Base-by-base conservation (phyloP, 176 grass and related monocot genomes). In the Phyllostachys edulis region DNA sequence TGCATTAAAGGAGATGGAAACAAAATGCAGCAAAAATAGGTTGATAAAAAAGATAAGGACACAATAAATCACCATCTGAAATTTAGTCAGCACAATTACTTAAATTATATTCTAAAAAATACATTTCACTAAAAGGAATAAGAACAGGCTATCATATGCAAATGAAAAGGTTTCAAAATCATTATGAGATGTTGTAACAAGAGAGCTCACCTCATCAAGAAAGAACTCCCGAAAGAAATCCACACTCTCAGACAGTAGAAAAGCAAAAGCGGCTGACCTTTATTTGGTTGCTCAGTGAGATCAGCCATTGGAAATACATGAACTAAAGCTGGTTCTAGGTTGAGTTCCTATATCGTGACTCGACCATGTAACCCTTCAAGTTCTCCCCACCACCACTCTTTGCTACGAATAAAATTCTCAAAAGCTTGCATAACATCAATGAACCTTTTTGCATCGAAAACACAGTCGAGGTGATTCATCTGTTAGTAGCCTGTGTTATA, bases 361-460 rank as follows among this genome's bases (percentile, higher is more conserved):
- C 90, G 49, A 93, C 96, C 96, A 95, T 98, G 67, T 87, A 90
- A 82, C 96, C 93, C 73, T 93, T 89, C 85, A 98, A 80, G 67
- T 93, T 75, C 67, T 98, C 93, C 72, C 93, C 96, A 32, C 96
- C 96, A 36, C 96, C 96, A 17, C 93, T 98, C 85, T 95, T 98
- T 69, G 93, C 96, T 34, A 61, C 62, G 87, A 75, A 98, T 93
- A 64, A 98, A 98, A 84, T 92, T 98, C 73, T 98, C 96, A 29
- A 98, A 98, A 64, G 96, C 96, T 92, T 98, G 89, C 96, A 98
- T 98, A 10, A 98, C 91, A 89, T 98, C 93, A 47, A 98, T 98
- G 84, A 98, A 98, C 81, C 96, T 95, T 59, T 98, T 91, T 76
- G 96, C 96, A 69, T 95, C 83, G 37, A 95, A 98, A 42, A 98